Evolutionary conservation across 2,329 filamentous ascomycete genomes (phyloP).

Genomic region (Pseudopithomyces maydicus): DNA sequence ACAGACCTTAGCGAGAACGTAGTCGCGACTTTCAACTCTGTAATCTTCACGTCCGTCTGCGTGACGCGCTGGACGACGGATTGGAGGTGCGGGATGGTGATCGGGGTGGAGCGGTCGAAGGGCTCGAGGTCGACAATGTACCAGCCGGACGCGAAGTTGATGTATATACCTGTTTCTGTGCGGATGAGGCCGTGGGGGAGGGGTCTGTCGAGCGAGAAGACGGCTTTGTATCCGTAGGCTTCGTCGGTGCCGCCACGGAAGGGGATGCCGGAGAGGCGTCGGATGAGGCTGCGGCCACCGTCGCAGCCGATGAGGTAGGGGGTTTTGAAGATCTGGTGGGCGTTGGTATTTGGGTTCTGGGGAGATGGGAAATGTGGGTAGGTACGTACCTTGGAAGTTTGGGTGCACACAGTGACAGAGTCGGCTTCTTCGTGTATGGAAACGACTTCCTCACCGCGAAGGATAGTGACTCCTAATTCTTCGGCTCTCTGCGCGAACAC

Average conservation of each 20-base stretch:
- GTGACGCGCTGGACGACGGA: neutral
- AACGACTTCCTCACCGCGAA: neutral
- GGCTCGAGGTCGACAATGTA: neutral
- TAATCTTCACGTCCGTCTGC: too few species aligned
- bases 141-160: neutral
- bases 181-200: neutral
- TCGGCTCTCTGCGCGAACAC: neutral
- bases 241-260: neutral
- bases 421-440: neutral
- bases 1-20: too few species aligned
- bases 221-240: neutral
- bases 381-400: too few species aligned
- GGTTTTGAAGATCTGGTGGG: neutral
- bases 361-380: too few species aligned
- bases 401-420: neutral
- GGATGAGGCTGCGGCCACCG: conserved; percentile 7
- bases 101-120: neutral
- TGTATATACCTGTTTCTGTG: neutral
- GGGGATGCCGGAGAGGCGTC: conserved; percentile 6
- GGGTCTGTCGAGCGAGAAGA: neutral
- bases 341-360: neutral
- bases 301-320: conserved; percentile 11
- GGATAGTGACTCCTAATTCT: neutral
- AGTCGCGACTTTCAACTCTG: too few species aligned
- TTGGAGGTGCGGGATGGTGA: neutral